Evolutionary conservation across 192 early-diverging fungal genomes (phyloP), one percentile per base, ranked within the genome.

Genomic region (Rhizophagus sp.): DNA sequence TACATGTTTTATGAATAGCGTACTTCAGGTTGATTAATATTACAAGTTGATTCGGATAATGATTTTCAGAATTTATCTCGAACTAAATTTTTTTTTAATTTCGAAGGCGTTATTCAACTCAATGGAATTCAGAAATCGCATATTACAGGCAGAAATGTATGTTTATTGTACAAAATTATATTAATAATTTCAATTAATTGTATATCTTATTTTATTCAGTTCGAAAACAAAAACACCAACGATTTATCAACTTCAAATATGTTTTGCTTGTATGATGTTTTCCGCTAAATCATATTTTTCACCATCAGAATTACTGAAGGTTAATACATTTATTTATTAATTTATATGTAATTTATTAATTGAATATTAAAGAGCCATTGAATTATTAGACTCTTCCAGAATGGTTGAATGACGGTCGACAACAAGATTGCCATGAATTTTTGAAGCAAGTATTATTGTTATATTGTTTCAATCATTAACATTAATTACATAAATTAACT

Each of bases 1-100:
- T 81, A 95, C 94, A 9, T 96, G 95, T 84, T 96, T 95, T 82
- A 89, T 96, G 88, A 96, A 96, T 79, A 89, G 91, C 12, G 92
- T 94, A 3, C 76, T 96, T 30, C 95, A 94, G 89, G 93, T 90
- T 13, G 33, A 24, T n/a, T 17, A 9, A 70, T 3, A 44, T 39
- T 69, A 12, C 3, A 4, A 57, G 15, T 57, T 57, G 17, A 57
- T 44, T 44, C 10, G 41, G 10, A 7, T 12, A 36, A 12, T 12
- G 19, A 22, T 57, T 57, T 17, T 57, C 13, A 57, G 4, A 22
- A n/a, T 57, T 57, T 4, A 22, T 57, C 2, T 22, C 52, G 17
- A 57, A 10, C 39, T 71, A 15, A 71, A 30, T 30, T 8, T 11
- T 41, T 39, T 41, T 10, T 39, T 11, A 36, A 13, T 47, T 33